phyloP scores from a whole-genome alignment of 139 green algal species.

The Chlamydomonas incerta region DNA sequence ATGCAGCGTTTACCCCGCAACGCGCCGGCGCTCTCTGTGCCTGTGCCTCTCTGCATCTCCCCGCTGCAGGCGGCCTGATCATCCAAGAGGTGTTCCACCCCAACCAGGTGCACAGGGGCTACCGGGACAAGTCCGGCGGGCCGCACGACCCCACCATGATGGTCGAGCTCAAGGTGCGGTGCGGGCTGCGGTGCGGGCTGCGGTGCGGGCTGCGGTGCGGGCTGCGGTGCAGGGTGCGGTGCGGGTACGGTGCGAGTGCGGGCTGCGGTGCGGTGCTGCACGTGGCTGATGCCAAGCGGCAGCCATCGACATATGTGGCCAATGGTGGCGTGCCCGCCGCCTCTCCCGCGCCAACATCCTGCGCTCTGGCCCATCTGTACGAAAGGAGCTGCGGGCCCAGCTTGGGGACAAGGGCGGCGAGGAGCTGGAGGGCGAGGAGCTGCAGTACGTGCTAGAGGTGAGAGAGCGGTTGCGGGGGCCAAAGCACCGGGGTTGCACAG shows the following conservation, averaged over 20 bases:
- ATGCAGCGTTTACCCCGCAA: no score
- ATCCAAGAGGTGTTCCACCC: slow-evolving; percentile 32
- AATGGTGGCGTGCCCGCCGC: not conserved
- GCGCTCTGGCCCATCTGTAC: not conserved
- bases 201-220: not conserved
- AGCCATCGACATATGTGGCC: no score
- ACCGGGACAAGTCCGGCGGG: not conserved
- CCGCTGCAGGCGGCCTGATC: not conserved
- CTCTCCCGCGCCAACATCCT: not conserved
- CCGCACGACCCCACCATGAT: slow-evolving; percentile 35
- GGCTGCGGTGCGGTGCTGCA: not conserved
- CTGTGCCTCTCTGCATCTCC: no score
- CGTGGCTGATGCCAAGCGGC: not conserved
- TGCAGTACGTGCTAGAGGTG: slow-evolving; percentile 32
- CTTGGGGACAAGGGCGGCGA: not conserved
- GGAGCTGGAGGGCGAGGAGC: slow-evolving; percentile 18
- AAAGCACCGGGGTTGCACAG: not conserved
- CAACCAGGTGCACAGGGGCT: slow-evolving; percentile 29
- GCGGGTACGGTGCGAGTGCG: not conserved
- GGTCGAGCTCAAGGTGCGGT: slow-evolving; percentile 9
- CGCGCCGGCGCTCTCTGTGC: no score
- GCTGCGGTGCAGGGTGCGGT: not conserved
- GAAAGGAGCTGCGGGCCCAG: slow-evolving; percentile 2
- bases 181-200: not conserved
- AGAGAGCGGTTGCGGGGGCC: not conserved